Percentiles rank a stretch among this genome's conserved stretches.
phyloP scores from a whole-genome alignment of 176 grass and related monocot species.

The bread wheat (Triticum aestivum) region IWGSC_CS_RefSeq_v2.1 NC_057813.1:758889849-758890348 shows the following conservation, averaged over 20 bases:
- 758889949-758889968: conserved; percentile 64
- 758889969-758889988: conserved; percentile 55
- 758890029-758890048: conserved; percentile 22
- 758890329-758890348: conserved; percentile 88
- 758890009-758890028: conserved; percentile 66
- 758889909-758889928: conserved; percentile 76
- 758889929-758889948: conserved; percentile 44
- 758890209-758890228: conserved; percentile 44
- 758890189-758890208: conserved; percentile 75
- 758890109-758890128: conserved; percentile 61
- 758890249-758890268: conserved; percentile 66
- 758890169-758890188: conserved; percentile 66
- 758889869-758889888: conserved; percentile 50
- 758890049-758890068: conserved; percentile 61
- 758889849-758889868: conserved; percentile 47
- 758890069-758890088: conserved; percentile 54
- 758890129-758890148: conserved; percentile 63
- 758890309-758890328: conserved; percentile 85
- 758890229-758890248: conserved; percentile 60
- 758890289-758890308: conserved; percentile 39
- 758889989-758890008: conserved; percentile 42
- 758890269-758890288: conserved; percentile 38
- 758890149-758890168: conserved; percentile 98
- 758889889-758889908: conserved; percentile 37
- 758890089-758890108: conserved; percentile 50